Evolutionary conservation across 177 flowering plant genomes (phyloP), one percentile per base, ranked within the genome.

Genomic region (Vitis hybrid): DNA sequence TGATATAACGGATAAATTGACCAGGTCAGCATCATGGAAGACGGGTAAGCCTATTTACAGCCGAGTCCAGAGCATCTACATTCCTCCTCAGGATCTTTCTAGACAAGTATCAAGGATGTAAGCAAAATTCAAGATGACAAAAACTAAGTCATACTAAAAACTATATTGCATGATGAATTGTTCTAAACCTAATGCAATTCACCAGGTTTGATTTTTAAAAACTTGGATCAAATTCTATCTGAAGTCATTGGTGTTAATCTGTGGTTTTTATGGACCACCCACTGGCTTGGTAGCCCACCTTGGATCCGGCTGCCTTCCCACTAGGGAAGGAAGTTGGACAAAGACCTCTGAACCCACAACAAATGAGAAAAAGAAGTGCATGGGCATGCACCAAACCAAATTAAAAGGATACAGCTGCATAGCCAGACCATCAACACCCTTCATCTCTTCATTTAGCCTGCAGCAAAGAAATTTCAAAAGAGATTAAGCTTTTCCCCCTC

Each of bases 361-460:
- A 64, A 13, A 62, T 16, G 2, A 1, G 50, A 8, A 16, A 6
- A 52, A 10, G 9, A 18, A 20, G 0, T 12, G n/a, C 14, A 62
- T 1, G 45, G 45, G 45, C 45, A 39, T 39, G 45, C 45, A 39
- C 45, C 1, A 8, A 49, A 50, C 50, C 11, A 51, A 60, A 22
- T 15, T 10, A 16, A 72, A 89, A 90, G 98, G 98, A 93, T 95
- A 95, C 99, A 95, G 75, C 65, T 89, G 87, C 15, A 75, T 18
- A 10, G 95, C 97, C 52, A 93, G 83, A 68, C 20, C 75, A 48
- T 89, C 95, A 18, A 85, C 74, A 71, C 88, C 90, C 75, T 87
- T 91, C 90, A 95, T 82, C 80, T 93, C 97, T 79, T 93, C 92
- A 69, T 95, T 93, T 78, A 95, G 80, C 78, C 99, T 91, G 97